These are phyloP conservation scores for Colletotrichum tropicicola DNA, from an alignment of 2,329 filamentous ascomycete genomes.

Conservation along the genomic window DNA sequence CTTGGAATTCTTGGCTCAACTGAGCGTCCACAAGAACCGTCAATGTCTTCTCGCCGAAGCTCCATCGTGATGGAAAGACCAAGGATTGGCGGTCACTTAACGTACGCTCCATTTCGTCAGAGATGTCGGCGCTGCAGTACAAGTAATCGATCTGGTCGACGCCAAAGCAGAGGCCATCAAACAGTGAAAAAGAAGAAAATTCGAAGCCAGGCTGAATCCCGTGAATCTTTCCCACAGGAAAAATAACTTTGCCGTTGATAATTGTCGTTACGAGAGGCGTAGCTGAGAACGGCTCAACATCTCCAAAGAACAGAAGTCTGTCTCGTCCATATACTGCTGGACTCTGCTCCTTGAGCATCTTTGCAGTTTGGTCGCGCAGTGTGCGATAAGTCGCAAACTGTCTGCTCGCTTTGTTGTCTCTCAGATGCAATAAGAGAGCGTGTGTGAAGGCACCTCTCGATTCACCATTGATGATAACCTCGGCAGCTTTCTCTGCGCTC, in stretches of 20 bases:
- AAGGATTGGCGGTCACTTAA: too few species aligned
- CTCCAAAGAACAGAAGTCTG: background rate
- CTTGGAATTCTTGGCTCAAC: too few species aligned
- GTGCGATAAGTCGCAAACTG: background rate
- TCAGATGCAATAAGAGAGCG: background rate
- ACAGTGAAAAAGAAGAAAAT: background rate
- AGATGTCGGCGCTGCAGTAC: too few species aligned
- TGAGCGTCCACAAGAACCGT: too few species aligned
- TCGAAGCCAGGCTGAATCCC: background rate
- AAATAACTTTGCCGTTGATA: background rate
- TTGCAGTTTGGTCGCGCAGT: background rate
- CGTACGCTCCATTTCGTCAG: too few species aligned
- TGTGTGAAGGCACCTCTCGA: background rate
- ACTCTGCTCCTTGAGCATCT: background rate
- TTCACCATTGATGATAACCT: too few species aligned
- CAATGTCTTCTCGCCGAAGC: too few species aligned
- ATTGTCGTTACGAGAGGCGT: background rate
- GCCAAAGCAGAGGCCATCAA: too few species aligned
- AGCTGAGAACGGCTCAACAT: background rate
- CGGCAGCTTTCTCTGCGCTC: too few species aligned
- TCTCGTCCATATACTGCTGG: background rate
- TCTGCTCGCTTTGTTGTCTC: background rate
- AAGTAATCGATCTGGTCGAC: too few species aligned
- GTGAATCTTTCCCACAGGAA: background rate
- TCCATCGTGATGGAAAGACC: too few species aligned